phyloP scores from a whole-genome alignment of 176 grass and related monocot genomes.

The Rhynchospora tenuis region DNA sequence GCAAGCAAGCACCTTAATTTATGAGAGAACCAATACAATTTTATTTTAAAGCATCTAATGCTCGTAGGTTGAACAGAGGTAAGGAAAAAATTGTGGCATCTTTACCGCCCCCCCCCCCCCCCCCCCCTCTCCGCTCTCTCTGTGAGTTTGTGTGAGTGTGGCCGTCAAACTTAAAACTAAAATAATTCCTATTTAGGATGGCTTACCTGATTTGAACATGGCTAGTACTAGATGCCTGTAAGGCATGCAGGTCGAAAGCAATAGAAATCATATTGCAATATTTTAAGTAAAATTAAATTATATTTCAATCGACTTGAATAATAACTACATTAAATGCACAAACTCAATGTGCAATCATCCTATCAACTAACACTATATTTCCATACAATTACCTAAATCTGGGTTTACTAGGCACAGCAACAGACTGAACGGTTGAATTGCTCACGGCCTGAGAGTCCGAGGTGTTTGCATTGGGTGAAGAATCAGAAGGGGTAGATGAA shows the following conservation, averaged over 20 bases:
- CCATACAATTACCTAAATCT: slow-evolving; percentile 34
- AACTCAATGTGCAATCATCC: background rate
- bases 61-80: background rate
- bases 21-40: background rate
- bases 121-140: background rate
- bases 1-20: background rate
- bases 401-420: slow-evolving; percentile 17
- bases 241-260: background rate
- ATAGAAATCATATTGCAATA: background rate
- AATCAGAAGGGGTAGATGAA: background rate
- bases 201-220: background rate
- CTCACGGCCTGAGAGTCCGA: background rate
- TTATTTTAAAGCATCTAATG: background rate
- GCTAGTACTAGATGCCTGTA: background rate
- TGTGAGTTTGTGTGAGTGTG: background rate
- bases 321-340: background rate
- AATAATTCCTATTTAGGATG: background rate
- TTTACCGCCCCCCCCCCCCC: background rate
- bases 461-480: slow-evolving; percentile 5
- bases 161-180: background rate
- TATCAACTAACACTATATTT: background rate
- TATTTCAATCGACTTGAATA: background rate
- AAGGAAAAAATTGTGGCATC: background rate
- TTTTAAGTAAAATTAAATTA: background rate
- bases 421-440: slow-evolving; percentile 15